A percentile compares a stretch with the other conserved stretches of the same genome.
phyloP scores from a whole-genome alignment of 176 grass and related monocot genomes.

The Musa acuminata region DNA sequence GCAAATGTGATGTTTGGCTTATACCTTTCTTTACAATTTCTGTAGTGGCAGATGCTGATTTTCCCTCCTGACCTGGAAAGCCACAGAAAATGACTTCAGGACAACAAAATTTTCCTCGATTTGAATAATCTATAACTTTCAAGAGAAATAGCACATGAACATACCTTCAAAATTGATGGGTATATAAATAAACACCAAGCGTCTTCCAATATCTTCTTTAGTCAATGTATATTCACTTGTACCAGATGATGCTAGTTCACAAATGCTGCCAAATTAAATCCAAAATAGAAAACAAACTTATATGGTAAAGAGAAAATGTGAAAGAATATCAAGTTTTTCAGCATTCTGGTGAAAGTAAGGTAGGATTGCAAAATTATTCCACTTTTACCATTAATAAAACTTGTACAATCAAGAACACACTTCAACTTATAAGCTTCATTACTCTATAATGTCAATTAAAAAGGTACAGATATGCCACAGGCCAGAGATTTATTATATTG shows the following conservation, averaged over 20 bases:
- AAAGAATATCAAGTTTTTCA: not conserved
- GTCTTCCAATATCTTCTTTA: conserved; percentile 55
- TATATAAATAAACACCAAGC: conserved; percentile 70
- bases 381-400: too few relatives aligned
- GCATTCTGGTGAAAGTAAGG: too few relatives aligned
- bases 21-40: conserved; percentile 80
- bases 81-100: conserved; percentile 20
- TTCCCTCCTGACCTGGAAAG: conserved; percentile 59
- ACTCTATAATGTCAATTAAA: too few relatives aligned
- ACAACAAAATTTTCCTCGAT: not conserved
- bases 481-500: not conserved
- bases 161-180: conserved; percentile 79
- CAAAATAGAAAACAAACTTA: not conserved
- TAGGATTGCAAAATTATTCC: too few relatives aligned
- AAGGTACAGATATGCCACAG: too few relatives aligned
- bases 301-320: not conserved
- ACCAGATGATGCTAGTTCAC: conserved; percentile 59
- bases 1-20: conserved; percentile 2
- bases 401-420: too few relatives aligned
- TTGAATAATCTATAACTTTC: not conserved
- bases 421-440: too few relatives aligned
- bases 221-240: conserved; percentile 56
- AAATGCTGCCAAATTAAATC: conserved; percentile 37
- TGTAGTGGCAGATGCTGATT: conserved; percentile 53
- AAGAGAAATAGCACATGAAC: conserved; percentile 14